Evolutionary conservation across 2,329 filamentous ascomycete species (phyloP).

Genomic region (Colletotrichum higginsianum): DNA sequence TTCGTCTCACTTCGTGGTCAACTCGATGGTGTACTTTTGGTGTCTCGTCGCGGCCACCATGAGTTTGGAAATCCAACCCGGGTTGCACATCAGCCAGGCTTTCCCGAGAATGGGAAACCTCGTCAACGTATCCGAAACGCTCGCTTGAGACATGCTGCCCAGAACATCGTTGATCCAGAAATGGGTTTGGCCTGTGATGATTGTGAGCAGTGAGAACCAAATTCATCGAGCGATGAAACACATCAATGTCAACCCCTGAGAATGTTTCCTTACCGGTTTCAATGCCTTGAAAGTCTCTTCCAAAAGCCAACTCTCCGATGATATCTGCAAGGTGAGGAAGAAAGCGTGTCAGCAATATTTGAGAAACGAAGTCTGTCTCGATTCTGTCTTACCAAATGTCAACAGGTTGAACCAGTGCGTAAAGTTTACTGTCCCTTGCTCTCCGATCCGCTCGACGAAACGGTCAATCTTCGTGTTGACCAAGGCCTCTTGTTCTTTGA

Average conservation of each 20-base stretch:
- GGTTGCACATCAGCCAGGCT: neutral
- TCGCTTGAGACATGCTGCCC: conserved; percentile 5
- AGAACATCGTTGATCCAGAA: conserved; percentile 2
- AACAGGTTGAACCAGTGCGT: conserved; percentile 45
- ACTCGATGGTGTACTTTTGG: conserved; percentile 6
- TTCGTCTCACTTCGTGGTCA: neutral
- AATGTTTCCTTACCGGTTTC: conserved; percentile 31
- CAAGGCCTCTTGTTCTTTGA: conserved; percentile 4
- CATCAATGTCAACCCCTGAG: neutral
- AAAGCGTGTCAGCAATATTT: neutral
- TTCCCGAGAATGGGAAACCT: neutral
- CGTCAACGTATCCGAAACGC: conserved; percentile 1
- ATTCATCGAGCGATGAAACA: neutral
- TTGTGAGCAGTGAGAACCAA: neutral
- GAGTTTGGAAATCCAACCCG: conserved; percentile 9
- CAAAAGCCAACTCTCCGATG: conserved; percentile 45
- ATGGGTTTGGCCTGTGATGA: neutral
- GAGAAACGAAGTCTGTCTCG: neutral
- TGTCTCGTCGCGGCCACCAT: conserved; percentile 2
- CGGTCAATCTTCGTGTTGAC: neutral
- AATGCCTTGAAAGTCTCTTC: conserved; percentile 44
- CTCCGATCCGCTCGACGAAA: conserved; percentile 3
- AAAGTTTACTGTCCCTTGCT: conserved; percentile 2
- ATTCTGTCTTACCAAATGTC: conserved; percentile 42
- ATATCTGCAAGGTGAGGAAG: conserved; percentile 29